Evolutionary conservation across 305 asterid species (phyloP), one percentile per base, ranked within the genome.

Genomic region (Rubia tinctorum): DNA sequence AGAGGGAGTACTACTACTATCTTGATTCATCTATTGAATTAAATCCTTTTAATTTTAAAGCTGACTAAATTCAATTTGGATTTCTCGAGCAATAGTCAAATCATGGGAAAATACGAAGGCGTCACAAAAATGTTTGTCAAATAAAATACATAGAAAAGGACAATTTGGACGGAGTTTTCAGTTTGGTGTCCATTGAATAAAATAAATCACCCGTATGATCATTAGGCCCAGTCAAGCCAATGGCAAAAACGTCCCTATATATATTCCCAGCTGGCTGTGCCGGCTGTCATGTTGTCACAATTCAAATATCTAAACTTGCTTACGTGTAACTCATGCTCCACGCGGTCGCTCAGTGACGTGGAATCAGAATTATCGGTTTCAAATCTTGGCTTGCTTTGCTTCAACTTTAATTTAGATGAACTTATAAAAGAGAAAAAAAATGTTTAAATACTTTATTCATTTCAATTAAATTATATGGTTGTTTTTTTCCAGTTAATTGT

Each of bases 261-360:
- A 39, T 53, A 20, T 4, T 2, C 22, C 79, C 79, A 76, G 61
- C 68, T 63, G 79, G 79, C 67, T 1, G n/a, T 63, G 76, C 80
- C 76, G 53, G 76, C 76, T 77, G 80, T 65, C 76, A 65, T 71
- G 9, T 56, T 77, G 71, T 71, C 72, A 47, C 42, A 15, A 71
- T 42, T 66, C 76, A 62, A 47, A 59, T 34, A 56, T 59, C 30
- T 66, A 5, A 17, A 40, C 20, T 23, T 58, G 58, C 56, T 63
- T 61, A 30, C 66, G 66, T 69, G 71, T 39, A 7, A 14, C 18
- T 60, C 22, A 20, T 73, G 70, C 34, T 47, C 75, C 75, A 72
- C 75, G 6, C 59, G 53, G 53, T 51, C 64, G 2, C 66, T 23
- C 5, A 5, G 40, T 71, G 74, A 61, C 76, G 42, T 72, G 61